phyloP scores from a whole-genome alignment of 805 yeast species.

The Lachancea meyersii region DNA sequence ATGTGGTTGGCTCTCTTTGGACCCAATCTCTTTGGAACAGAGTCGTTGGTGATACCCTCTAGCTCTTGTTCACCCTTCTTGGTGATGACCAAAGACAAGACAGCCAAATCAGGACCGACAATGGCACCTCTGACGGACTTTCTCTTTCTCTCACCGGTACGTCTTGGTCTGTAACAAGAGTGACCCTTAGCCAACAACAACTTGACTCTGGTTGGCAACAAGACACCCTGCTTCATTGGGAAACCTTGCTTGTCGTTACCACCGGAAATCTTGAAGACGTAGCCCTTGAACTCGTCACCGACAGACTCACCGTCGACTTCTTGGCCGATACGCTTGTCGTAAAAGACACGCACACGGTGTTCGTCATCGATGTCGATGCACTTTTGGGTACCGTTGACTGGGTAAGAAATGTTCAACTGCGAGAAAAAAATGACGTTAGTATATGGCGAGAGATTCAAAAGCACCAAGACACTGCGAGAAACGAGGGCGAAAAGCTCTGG shows the following conservation, averaged over 20 bases:
- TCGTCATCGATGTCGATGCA: constrained; percentile 97
- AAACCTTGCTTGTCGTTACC: constrained; percentile 99
- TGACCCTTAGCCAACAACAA: constrained; percentile 87
- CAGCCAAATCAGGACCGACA: constrained; percentile 95
- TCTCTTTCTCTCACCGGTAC: constrained; percentile 99
- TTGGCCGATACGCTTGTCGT: constrained; percentile 99
- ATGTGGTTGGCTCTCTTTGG: constrained; percentile 99
- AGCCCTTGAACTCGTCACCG: constrained; percentile 99
- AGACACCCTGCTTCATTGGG: constrained; percentile 99
- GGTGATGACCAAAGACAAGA: constrained; percentile 83
- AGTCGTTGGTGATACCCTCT: constrained; percentile 90
- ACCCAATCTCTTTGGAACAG: constrained; percentile 98
- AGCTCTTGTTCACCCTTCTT: constrained; percentile 97
- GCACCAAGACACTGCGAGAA: neutral
- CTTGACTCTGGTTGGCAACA: constrained; percentile 99
- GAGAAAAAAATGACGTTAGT: constrained; percentile 17
- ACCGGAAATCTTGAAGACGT: constrained; percentile 97
- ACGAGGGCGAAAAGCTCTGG: neutral
- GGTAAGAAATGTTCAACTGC: constrained; percentile 98
- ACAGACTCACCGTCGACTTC: constrained; percentile 98
- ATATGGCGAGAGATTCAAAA: constrained; percentile 10
- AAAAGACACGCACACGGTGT: constrained; percentile 96
- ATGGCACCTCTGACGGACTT: constrained; percentile 99
- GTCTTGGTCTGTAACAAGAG: constrained; percentile 99
- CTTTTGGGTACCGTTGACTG: constrained; percentile 99